Evolutionary conservation across 2,329 filamentous ascomycete species (phyloP).

Genomic region (Coniosporium tulheliwenetii): DNA sequence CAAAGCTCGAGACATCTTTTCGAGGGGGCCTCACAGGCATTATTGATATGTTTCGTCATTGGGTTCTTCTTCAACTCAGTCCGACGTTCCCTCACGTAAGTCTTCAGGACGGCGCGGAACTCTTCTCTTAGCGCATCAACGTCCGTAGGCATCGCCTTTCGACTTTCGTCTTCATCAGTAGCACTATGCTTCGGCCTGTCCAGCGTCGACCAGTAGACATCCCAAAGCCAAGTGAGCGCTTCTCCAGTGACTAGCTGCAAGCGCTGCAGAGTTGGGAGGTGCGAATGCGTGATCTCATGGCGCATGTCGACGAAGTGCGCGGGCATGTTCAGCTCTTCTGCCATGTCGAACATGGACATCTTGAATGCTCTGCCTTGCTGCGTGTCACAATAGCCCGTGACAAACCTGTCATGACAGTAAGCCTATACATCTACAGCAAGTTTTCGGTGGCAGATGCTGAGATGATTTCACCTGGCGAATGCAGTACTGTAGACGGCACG

Average conservation of each 20-base stretch:
- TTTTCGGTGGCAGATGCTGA: slow-evolving; percentile 4
- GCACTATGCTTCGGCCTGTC: slow-evolving; percentile 13
- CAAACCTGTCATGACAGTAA: slow-evolving; percentile 39
- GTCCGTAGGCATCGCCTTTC: slow-evolving; percentile 17
- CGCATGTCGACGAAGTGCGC: slow-evolving; percentile 76
- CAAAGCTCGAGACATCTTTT: slow-evolving; percentile 1
- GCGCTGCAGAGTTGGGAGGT: slow-evolving; percentile 60
- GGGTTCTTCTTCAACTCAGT: slow-evolving; percentile 13
- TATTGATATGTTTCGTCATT: not conserved
- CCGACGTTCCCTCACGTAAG: slow-evolving; percentile 15
- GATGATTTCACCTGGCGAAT: slow-evolving; percentile 31
- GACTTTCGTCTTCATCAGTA: slow-evolving; percentile 3
- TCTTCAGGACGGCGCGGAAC: slow-evolving; percentile 14
- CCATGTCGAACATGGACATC: slow-evolving; percentile 54
- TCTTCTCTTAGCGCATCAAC: slow-evolving; percentile 13
- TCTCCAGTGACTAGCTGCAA: slow-evolving; percentile 53
- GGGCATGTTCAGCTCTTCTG: slow-evolving; percentile 52
- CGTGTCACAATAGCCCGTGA: slow-evolving; percentile 64
- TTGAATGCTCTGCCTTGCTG: slow-evolving; percentile 52
- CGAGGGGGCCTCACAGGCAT: slow-evolving; percentile 6
- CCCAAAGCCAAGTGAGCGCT: slow-evolving; percentile 74
- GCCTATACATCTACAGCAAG: not conserved
- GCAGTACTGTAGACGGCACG: slow-evolving; percentile 58
- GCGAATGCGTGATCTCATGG: slow-evolving; percentile 82
- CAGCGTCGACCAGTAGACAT: slow-evolving; percentile 61